phyloP scores from a whole-genome alignment of 441 rosid genomes.

The Populus trichocarpa region DNA sequence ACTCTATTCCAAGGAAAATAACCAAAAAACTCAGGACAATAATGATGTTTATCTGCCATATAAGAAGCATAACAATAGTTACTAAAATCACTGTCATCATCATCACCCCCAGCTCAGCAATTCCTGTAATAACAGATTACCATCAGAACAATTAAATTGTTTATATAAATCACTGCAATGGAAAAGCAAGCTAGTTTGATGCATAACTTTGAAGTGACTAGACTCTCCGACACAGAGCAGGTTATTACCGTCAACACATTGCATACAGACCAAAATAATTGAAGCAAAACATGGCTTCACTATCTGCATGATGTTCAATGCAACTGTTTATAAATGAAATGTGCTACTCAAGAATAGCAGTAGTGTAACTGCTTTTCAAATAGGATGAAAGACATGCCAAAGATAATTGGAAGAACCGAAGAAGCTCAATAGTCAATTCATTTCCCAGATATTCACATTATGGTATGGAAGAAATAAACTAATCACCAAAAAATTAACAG shows the following conservation, averaged over 20 bases:
- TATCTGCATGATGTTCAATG: not conserved
- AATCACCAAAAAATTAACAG: not conserved
- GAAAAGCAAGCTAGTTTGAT: not conserved
- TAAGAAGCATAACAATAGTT: slow-evolving; percentile 94
- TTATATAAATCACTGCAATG: not conserved
- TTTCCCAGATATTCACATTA: not conserved
- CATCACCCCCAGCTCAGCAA: slow-evolving; percentile 98
- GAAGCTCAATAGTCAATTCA: not conserved
- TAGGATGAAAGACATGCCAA: not conserved
- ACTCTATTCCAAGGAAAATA: slow-evolving; percentile 76
- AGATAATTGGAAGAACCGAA: not conserved
- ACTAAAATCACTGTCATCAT: slow-evolving; percentile 93
- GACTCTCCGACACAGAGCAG: not conserved
- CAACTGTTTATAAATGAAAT: not conserved
- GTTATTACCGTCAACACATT: not conserved
- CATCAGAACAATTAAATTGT: slow-evolving; percentile 11
- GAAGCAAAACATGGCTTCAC: not conserved
- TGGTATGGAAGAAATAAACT: not conserved
- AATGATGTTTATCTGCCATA: slow-evolving; percentile 94
- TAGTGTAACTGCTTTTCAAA: not conserved
- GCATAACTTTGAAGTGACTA: not conserved
- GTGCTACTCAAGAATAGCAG: not conserved
- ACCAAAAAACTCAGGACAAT: slow-evolving; percentile 58
- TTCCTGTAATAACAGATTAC: slow-evolving; percentile 47
- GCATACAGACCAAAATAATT: not conserved